These are phyloP conservation scores for Fusarium sp. DNA, from an alignment of 2,329 filamentous ascomycete genomes.

Conservation along the genomic window DNA sequence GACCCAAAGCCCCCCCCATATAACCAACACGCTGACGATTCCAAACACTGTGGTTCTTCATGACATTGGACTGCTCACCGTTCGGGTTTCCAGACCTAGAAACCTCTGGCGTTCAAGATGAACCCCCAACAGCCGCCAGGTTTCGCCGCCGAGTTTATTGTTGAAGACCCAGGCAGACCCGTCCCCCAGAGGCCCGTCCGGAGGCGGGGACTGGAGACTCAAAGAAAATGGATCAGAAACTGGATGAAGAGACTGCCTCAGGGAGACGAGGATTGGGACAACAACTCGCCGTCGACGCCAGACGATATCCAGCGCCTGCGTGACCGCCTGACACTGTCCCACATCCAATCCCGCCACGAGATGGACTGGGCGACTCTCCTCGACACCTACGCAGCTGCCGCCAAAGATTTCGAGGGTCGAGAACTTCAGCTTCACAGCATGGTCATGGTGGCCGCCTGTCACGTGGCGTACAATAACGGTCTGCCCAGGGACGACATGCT, in stretches of 20 bases:
- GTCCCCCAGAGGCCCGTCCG: conserved; percentile 39
- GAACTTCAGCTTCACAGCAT: conserved; percentile 41
- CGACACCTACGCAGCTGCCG: conserved; percentile 37
- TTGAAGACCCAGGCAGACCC: conserved; percentile 39
- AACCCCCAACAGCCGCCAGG: conserved; percentile 30
- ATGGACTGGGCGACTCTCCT: conserved; percentile 41
- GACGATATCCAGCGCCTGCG: conserved; percentile 35
- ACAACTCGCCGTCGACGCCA: conserved; percentile 37
- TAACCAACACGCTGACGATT: conserved; percentile 32
- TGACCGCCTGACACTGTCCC: conserved; percentile 34
- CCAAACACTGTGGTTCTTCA: conserved; percentile 26
- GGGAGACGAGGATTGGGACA: conserved; percentile 42
- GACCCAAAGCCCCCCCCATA: conserved; percentile 33
- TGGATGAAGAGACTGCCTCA: conserved; percentile 42
- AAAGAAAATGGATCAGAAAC: conserved; percentile 40
- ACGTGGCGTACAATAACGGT: conserved; percentile 39
- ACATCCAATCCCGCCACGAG: conserved; percentile 30
- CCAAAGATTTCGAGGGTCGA: conserved; percentile 37
- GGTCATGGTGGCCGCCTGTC: conserved; percentile 41
- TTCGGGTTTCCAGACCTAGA: conserved; percentile 23
- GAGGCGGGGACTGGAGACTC: conserved; percentile 39
- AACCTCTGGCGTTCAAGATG: conserved; percentile 32
- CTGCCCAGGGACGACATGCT: conserved; percentile 35
- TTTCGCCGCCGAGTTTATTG: conserved; percentile 40
- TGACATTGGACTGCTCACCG: conserved; percentile 27